Evolutionary conservation across 345 rosid genomes (phyloP), one percentile per base, ranked within the genome.

Genomic region (Draba incana): DNA sequence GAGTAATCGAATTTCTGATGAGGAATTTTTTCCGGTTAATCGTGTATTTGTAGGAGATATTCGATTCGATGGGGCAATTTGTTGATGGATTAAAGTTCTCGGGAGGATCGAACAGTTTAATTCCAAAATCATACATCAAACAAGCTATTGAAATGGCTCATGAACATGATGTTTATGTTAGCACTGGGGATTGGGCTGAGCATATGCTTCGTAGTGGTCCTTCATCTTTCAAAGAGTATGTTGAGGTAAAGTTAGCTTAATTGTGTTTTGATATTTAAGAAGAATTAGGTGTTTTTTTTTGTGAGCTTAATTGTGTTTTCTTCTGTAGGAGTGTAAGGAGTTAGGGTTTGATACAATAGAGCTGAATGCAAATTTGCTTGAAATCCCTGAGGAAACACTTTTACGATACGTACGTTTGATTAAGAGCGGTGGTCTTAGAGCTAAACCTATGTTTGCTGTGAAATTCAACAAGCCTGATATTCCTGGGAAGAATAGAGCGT

Each of bases 131-230:
- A 11, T 81, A 82, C 58, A 72, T 94, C 38, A 81, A 82, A 67
- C 81, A 88, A 68, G 88, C 87, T 54, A 84, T 87, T 39, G 78
- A 83, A 54, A 78, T 75, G 84, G 96, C 97, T 54, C 97, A 89
- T 68, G 82, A 83, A 20, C 92, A 91, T 71, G 81, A 85, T 62
- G 88, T 91, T 6, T 91, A 91, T 71, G 99, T 91, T 7, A 91
- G 93, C 57, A 89, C 93, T 0, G 93, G 98, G 4, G 98, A 91
- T 45, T 94, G 98, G 98, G 89, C 96, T 10, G 98, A 91, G 27
- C 95, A 91, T 81, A 44, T 83, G 79, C 76, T 82, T 69, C 86
- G 80, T 41, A 74, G 52, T 82, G 92, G 92, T 66, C 93, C 88
- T 13, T 81, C 95, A 8, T 84, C 88, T 66, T 89, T 94, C 82